A percentile compares a stretch with the other conserved stretches of the same genome.
Conservation (phyloP, 169 alveolate species). For the Cryptosporidium sp. region DNA sequence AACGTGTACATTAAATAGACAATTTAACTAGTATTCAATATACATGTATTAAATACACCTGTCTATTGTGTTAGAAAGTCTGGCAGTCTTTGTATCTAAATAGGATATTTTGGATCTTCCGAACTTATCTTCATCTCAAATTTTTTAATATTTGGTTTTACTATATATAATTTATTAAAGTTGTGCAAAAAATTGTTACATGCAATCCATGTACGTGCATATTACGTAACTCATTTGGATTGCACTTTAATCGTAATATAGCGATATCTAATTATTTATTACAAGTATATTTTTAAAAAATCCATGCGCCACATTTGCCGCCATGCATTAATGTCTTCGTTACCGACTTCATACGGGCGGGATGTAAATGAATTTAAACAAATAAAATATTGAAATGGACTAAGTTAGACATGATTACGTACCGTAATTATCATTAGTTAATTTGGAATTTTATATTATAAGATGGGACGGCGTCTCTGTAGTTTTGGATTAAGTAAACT, state of each 20-base stretch:
- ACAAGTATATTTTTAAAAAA: neutral
- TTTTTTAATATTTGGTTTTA: neutral
- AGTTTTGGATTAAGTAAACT: neutral
- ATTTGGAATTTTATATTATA: neutral
- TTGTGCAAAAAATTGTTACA: neutral
- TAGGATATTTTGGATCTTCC: neutral
- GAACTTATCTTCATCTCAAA: neutral
- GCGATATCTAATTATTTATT: neutral
- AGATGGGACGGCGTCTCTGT: conserved; percentile 78
- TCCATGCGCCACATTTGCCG: neutral
- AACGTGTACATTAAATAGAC: neutral
- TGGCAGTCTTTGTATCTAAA: conserved; percentile 47
- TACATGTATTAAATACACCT: neutral
- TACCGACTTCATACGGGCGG: neutral
- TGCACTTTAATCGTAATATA: neutral
- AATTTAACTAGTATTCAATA: neutral
- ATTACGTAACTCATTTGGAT: neutral
- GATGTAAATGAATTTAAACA: neutral
- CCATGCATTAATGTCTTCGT: conserved; percentile 14
- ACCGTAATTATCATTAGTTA: neutral
- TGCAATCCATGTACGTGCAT: neutral
- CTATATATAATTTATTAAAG: neutral
- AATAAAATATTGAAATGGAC: neutral
- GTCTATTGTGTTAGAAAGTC: neutral
- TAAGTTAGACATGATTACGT: neutral